These are phyloP conservation scores for Filosporella fistucella DNA, from an alignment of 495 filamentous ascomycete species.

Conservation along the genomic window DNA sequence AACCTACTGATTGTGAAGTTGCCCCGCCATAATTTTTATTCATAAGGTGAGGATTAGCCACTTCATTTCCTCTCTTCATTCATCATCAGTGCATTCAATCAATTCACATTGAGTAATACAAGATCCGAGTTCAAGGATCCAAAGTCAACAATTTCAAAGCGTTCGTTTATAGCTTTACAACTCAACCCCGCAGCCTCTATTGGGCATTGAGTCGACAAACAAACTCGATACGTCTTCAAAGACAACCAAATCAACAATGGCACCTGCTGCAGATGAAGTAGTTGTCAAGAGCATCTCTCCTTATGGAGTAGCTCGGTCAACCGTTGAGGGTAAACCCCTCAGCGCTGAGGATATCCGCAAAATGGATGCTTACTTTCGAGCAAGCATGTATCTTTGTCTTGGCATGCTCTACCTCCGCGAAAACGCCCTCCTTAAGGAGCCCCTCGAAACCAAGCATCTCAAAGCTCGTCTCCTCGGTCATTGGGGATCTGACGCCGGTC, in stretches of 20 bases:
- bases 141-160: background rate
- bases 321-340: constrained; percentile 50
- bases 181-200: background rate
- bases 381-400: constrained; percentile 65
- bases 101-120: constrained; percentile 3
- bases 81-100: constrained; percentile 5
- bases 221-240: no score
- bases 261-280: constrained; percentile 22
- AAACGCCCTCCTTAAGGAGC: constrained; percentile 62
- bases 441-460: constrained; percentile 56
- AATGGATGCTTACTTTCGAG: constrained; percentile 63
- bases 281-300: constrained; percentile 49
- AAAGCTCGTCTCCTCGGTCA: constrained; percentile 68
- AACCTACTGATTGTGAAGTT: background rate
- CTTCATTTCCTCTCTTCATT: background rate
- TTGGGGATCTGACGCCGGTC: constrained; percentile 69
- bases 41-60: constrained; percentile 4
- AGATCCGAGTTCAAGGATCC: background rate
- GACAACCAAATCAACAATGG: no score
- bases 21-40: constrained; percentile 6
- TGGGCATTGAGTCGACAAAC: background rate
- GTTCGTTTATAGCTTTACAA: background rate
- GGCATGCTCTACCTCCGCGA: constrained; percentile 72
- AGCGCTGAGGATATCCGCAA: constrained; percentile 58
- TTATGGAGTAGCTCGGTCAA: constrained; percentile 62